Evolutionary conservation across 2,329 filamentous ascomycete species (phyloP), one percentile per base, ranked within the genome.

Genomic region (Lecanosticta acicola): DNA sequence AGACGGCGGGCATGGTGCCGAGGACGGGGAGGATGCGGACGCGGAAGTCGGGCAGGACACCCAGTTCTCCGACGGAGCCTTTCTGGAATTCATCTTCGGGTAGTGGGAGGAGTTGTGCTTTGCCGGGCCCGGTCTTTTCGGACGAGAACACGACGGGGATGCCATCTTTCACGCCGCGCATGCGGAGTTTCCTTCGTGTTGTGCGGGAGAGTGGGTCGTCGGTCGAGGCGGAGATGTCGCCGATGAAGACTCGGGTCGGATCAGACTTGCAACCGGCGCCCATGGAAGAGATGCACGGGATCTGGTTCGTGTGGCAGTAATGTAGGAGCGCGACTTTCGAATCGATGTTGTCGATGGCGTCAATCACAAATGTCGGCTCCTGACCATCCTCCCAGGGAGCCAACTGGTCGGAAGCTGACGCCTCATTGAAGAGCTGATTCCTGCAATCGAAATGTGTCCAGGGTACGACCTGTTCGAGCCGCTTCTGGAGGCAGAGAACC

Each of bases 321-420:
- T 88, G 83, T 33, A 98, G 74, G 44, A 98, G 72, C 14, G 84
- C 85, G 2, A 98, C 91, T 71, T 98, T 98, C 43, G 88, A 94
- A 41, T 95, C 87, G 52, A 98, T 97, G 63, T 98, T 97, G 68
- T 98, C 93, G 56, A 98, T 98, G 17, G 91, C 94, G 68, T 98
- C 93, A 29, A 98, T 80, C n/a, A 98, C 81, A 61, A 84, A 98
- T 59, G 91, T 84, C 1, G 90, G 89, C 58, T 76, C 76, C 62
- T 77, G 78, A 3, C 68, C 73, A 34, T 70, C 71, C 17, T 70
- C 71, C 82, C 87, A 89, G 0, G 79, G 73, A 0, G 71, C 79
- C 34, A 98, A 71, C 51, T 96, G 71, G 9, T 69, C 64, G 4
- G 78, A 76, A 0, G 89, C 89, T 8, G 74, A 81, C 13, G 72